Evolutionary conservation across 352 stramenopile species (phyloP), one percentile per base, ranked within the genome.

Genomic region (Ochromonadaceae sp.): DNA sequence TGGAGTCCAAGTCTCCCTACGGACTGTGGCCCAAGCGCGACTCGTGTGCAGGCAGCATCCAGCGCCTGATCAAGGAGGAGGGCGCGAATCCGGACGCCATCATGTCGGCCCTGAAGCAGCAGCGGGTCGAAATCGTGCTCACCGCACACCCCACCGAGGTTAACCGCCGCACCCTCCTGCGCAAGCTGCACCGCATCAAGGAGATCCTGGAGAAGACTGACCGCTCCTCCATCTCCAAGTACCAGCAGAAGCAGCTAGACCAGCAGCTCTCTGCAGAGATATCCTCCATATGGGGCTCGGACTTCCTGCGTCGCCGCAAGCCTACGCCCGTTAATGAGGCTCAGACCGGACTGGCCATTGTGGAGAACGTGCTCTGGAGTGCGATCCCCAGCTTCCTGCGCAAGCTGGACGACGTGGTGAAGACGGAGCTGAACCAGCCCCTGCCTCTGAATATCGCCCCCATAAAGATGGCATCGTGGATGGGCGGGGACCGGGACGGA

Each of bases 91-190:
- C 41, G 7, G 62, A 74, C 32, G 42, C 81, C 68, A 84, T 90
- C 65, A 78, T 76, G 50, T 63, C 82, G 3, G 75, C 77, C 58
- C 63, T 90, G 12, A 67, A 71, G 41, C 75, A 47, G 25, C 81
- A 89, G 76, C 83, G 80, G 52, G 76, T 85, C 35, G 81, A 90
- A 76, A 77, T 90, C 15, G 81, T 90, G 4, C 72, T 91, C 43
- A 91, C 83, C 31, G 83, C 83, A 2, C 83, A 91, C 72, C 83
- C 83, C 17, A 90, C 83, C 20, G 80, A 91, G 73, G 80, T 91
- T 25, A 89, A 91, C 72, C 77, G 83, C 36, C 72, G 82, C 39
- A 88, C 81, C 0, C 72, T 88, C 57, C 70, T 89, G 17, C 72
- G 80, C 34, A 91, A 91, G 60, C 72, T 75, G 58, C 47, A 66